Evolutionary conservation across 805 yeast genomes (phyloP), one percentile per base, ranked within the genome.

Genomic region (Yarrowia sp.): DNA sequence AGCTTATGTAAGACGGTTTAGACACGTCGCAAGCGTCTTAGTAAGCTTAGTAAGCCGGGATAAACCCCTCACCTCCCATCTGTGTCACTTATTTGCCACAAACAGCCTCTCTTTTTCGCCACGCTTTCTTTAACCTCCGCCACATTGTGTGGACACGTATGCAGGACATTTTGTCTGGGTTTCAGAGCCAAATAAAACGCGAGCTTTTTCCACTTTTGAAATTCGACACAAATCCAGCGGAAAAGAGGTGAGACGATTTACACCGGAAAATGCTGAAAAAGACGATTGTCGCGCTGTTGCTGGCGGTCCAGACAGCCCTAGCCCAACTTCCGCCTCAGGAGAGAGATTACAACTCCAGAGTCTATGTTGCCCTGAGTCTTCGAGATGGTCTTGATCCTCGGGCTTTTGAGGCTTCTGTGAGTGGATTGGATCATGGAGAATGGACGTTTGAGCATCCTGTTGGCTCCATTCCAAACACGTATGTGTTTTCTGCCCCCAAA

Each of bases 371-470:
- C 3, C 19, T 54, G 14, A 54, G 61, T 35, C 46, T 54, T n/a
- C 44, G 61, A 24, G 61, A 54, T 5, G 61, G 46, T 7, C 35
- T 54, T 12, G 46, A 32, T 43, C 63, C 63, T 2, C 12, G 11
- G 28, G 51, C 19, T n/a, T 41, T 58, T 30, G 51, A 58, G n/a
- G 16, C n/a, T 6, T 7, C 19, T 9, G 30, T 58, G 3, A 3
- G 4, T 1, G 51, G 41, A 1, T 19, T 32, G 22, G 51, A 58
- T 12, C 51, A 70, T 14, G 80, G 82, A 3, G 41, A 43, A 4
- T 81, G 87, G 82, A 70, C 69, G 7, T 89, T 77, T 70, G 96
- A 90, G 72, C 90, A 89, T 72, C 82, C 78, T 24, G 83, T 85
- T 2, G 79, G 86, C 38, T 88, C 87, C 0, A 72, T 85, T 22